Base-by-base conservation (phyloP, 1,284 basidiomycete genomes). In the Boletus sp. region DNA sequence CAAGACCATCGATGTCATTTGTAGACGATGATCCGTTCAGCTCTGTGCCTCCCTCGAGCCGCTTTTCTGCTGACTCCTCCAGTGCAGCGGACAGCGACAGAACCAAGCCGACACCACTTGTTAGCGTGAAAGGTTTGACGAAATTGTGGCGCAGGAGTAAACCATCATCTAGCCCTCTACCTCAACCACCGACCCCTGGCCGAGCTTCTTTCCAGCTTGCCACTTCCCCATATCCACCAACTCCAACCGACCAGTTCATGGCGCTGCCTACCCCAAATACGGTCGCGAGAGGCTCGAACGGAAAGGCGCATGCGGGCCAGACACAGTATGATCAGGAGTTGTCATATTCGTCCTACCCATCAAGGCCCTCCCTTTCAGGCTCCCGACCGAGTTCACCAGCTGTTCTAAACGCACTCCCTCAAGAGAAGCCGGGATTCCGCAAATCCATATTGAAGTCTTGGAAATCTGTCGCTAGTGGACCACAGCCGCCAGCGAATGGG, bases 111-210 rank as follows among this genome's bases (percentile, higher is more conserved):
- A 53, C 64, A 56, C 79, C 57, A 77, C 82, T 51, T 67, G 91
- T 88, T 75, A 84, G 83, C 35, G 86, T 91, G 62, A 90, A 86
- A 74, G 81, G 81, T 60, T 82, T 92, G 67, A 87, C 84, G 72
- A 89, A 84, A 63, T 71, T 92, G 30, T 92, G 89, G 90, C 82
- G 88, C 65, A 89, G 83, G 80, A 89, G 85, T 67, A 83, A 83
- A 68, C 85, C 86, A 60, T 78, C 79, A 50, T 75, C 79, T 6
- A 69, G 73, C 10, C 67, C 73, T 55, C 37, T 54, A 52, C 60
- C 66, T 62, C 65, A 71, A 60, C 62, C 69, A 43, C 65, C 71
- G 13, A 72, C 76, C 11, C 73, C 73, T 33, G 71, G 72, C 27
- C 66, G 74, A 35, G 54, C 65, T 48, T 67, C 66, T 23, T 71